phyloP scores from a whole-genome alignment of 169 alveolate species.

The Babesia bigemina region DNA sequence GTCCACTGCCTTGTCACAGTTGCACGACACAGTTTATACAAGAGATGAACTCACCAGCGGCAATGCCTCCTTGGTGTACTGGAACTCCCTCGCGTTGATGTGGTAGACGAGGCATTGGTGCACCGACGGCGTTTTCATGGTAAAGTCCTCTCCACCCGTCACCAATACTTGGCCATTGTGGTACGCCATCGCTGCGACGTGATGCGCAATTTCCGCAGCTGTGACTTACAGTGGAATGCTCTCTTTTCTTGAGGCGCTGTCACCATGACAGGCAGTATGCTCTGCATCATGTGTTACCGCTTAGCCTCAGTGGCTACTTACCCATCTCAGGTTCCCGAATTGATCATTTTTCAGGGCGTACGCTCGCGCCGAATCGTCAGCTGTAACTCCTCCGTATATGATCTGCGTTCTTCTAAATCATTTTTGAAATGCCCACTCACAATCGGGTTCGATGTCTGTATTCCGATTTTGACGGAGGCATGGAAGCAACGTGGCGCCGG shows the following conservation, averaged over 20 bases:
- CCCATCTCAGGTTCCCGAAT: conserved; percentile 34
- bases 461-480: conserved; percentile 48
- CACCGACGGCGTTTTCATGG: conserved; percentile 7
- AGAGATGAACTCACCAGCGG: conserved; percentile 20
- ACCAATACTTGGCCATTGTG: conserved; percentile 33
- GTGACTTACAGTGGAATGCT: conserved; percentile 46
- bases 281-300: background rate
- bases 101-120: conserved; percentile 32
- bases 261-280: conserved; percentile 49
- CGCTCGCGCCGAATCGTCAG: conserved; percentile 10
- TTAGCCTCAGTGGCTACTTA: background rate
- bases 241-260: conserved; percentile 49
- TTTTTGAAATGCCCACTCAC: background rate
- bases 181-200: conserved; percentile 36
- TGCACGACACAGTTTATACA: too few relatives aligned
- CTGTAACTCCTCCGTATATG: conserved; percentile 53
- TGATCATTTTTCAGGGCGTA: conserved; percentile 27
- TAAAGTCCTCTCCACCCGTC: conserved; percentile 61
- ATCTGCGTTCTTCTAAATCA: conserved; percentile 3
- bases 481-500: conserved; percentile 68
- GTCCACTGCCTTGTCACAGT: too few relatives aligned
- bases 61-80: conserved; percentile 42
- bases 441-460: conserved; percentile 46
- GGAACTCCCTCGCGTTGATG: conserved; percentile 38
- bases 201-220: too few relatives aligned